These are phyloP conservation scores for Metschnikowia picachoensis DNA, from an alignment of 805 yeast genomes.

Conservation along the genomic window DNA sequence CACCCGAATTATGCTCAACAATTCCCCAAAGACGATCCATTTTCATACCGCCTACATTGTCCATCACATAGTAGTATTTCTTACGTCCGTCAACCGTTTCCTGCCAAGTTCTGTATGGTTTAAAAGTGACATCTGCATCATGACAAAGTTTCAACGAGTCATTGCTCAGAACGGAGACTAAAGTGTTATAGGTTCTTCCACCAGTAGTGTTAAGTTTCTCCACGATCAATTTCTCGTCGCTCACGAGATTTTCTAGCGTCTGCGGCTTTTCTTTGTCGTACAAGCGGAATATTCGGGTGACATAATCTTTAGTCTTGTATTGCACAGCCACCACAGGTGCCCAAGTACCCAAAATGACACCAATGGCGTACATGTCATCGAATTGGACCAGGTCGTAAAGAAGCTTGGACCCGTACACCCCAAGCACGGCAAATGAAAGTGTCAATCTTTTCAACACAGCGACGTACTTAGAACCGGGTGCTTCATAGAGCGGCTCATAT, in stretches of 20 bases:
- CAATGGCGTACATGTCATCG: conserved; percentile 44
- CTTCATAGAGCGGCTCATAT: conserved; percentile 58
- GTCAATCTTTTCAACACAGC: conserved; percentile 60
- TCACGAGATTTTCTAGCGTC: conserved; percentile 55
- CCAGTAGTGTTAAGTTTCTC: conserved; percentile 71
- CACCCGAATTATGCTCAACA: conserved; percentile 62
- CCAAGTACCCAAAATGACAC: conserved; percentile 46
- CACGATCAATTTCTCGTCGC: conserved; percentile 61
- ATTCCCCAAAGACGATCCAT: conserved; percentile 87
- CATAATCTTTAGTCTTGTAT: conserved; percentile 61
- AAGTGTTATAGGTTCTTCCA: conserved; percentile 56
- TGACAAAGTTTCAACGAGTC: conserved; percentile 34
- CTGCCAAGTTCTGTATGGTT: conserved; percentile 36
- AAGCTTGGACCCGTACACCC: conserved; percentile 60
- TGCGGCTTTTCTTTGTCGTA: conserved; percentile 63
- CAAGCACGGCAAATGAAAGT: conserved; percentile 56
- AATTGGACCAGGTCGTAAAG: conserved; percentile 52
- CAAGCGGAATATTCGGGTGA: conserved; percentile 64
- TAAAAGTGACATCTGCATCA: conserved; percentile 10
- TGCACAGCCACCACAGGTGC: conserved; percentile 50
- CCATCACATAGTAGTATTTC: conserved; percentile 54
- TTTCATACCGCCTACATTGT: conserved; percentile 73
- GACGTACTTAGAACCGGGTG: conserved; percentile 59
- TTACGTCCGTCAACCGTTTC: conserved; percentile 32
- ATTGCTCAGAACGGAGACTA: conserved; percentile 45